Percentiles rank a stretch among this genome's conserved stretches.
Conservation (phyloP, 2,329 filamentous ascomycete species). For the Phialemoniopsis sp. region DNA sequence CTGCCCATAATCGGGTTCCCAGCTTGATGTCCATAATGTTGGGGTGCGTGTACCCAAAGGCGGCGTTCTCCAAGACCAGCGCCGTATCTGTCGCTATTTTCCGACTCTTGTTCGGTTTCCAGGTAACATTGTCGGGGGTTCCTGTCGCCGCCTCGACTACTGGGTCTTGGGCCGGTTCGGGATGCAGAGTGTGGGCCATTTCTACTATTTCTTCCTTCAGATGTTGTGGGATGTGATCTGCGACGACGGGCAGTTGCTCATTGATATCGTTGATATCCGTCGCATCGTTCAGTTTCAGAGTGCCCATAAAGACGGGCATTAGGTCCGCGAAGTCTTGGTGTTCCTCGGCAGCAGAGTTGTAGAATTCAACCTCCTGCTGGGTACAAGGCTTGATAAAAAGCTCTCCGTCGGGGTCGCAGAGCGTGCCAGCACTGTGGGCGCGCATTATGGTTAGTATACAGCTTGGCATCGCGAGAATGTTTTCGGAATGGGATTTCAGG, state of each 20-base stretch:
- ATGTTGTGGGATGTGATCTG: conserved; percentile 35
- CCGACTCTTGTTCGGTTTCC: conserved; percentile 45
- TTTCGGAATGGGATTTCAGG: background rate
- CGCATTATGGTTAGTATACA: conserved; percentile 6
- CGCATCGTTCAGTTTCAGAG: conserved; percentile 62
- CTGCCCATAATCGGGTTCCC: conserved; percentile 80
- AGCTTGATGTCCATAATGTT: conserved; percentile 95
- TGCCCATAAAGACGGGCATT: conserved; percentile 84
- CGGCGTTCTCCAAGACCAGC: conserved; percentile 81
- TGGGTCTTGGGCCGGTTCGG: background rate
- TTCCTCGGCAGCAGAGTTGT: conserved; percentile 63
- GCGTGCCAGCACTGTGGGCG: conserved; percentile 72
- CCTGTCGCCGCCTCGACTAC: conserved; percentile 13
- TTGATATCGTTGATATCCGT: conserved; percentile 41
- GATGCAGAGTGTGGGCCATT: conserved; percentile 6
- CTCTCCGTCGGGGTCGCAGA: conserved; percentile 77
- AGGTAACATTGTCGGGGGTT: conserved; percentile 23
- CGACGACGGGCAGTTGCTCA: conserved; percentile 40
- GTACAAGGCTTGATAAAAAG: conserved; percentile 96
- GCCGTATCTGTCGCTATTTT: conserved; percentile 74
- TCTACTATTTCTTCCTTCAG: conserved; percentile 30
- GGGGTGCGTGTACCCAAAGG: conserved; percentile 73
- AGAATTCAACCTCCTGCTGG: conserved; percentile 80
- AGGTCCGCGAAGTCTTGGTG: conserved; percentile 73
- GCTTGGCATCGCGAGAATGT: background rate